Conservation (phyloP, 108 stramenopile genomes). For the Cyclostephanos invisitatus region DNA sequence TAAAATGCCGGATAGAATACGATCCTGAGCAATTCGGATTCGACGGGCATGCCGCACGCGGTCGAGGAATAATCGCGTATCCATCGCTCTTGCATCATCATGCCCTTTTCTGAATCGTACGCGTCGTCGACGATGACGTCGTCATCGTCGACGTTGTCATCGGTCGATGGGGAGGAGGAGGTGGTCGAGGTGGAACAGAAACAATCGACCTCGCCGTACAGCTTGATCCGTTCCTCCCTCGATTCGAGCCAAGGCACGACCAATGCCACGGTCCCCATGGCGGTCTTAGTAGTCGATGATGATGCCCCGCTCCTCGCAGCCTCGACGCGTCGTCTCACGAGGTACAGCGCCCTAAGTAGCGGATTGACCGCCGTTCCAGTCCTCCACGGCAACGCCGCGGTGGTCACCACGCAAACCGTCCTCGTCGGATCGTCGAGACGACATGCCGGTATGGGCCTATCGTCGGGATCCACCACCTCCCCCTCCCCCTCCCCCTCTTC, state of each 20-base stretch:
- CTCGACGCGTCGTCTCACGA: constrained; percentile 41
- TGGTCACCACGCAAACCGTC: constrained; percentile 60
- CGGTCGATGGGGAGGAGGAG: not conserved
- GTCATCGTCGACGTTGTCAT: not conserved
- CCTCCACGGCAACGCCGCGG: constrained; percentile 77
- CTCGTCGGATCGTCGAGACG: constrained; percentile 23
- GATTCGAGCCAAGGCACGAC: constrained; percentile 62
- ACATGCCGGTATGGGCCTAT: not conserved
- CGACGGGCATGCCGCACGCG: constrained; percentile 41
- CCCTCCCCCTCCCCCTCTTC: no score
- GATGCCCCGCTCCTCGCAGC: no score
- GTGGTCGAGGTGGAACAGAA: constrained; percentile 4
- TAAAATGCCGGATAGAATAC: constrained; percentile 77
- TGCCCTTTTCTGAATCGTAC: constrained; percentile 8
- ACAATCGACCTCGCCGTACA: constrained; percentile 33
- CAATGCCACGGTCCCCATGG: constrained; percentile 37
- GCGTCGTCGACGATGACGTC: not conserved
- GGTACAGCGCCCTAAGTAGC: constrained; percentile 65
- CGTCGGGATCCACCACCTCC: no score
- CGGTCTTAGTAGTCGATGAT: no score
- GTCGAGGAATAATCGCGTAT: constrained; percentile 38
- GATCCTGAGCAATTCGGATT: constrained; percentile 54
- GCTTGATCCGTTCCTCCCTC: constrained; percentile 27
- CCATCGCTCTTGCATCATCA: constrained; percentile 44
- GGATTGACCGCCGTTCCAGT: constrained; percentile 82